Percentiles rank a stretch among this genome's conserved stretches.
Evolutionary conservation across 2,329 filamentous ascomycete genomes (phyloP).

Genomic region (Leptographium flavum): DNA sequence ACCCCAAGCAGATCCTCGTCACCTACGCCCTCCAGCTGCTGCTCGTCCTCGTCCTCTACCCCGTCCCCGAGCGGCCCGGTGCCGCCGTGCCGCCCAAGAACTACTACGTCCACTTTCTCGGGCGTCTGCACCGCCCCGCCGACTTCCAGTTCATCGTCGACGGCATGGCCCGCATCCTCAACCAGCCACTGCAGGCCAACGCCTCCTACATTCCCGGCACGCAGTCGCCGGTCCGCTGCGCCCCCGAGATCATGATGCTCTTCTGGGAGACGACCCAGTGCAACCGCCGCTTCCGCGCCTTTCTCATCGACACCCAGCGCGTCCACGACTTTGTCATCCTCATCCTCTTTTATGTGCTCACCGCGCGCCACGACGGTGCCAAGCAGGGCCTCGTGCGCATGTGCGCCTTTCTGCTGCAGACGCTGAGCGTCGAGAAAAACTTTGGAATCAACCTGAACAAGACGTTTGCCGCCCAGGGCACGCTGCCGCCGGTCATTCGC

Average conservation of each 20-base stretch:
- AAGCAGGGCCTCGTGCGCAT: constrained; percentile 90
- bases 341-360: constrained; percentile 82
- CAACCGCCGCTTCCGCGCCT: constrained; percentile 92
- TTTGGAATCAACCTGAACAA: constrained; percentile 88
- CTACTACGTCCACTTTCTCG: constrained; percentile 83
- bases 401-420: constrained; percentile 95
- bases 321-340: constrained; percentile 87
- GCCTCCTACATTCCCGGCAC: constrained; percentile 77
- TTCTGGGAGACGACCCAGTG: constrained; percentile 97
- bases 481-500: constrained; percentile 65
- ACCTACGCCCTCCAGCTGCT: constrained; percentile 86
- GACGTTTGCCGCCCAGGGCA: constrained; percentile 76
- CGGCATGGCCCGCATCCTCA: constrained; percentile 82
- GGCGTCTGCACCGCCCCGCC: constrained; percentile 78
- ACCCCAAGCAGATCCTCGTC: constrained; percentile 78
- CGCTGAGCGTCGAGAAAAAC: constrained; percentile 79
- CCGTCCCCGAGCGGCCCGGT: constrained; percentile 56
- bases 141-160: constrained; percentile 97
- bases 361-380: constrained; percentile 71
- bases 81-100: constrained; percentile 47
- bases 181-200: constrained; percentile 82
- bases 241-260: constrained; percentile 89
- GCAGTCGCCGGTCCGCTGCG: constrained; percentile 68
- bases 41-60: constrained; percentile 73
- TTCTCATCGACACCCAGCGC: constrained; percentile 90